A percentile compares a stretch with the other conserved stretches of the same genome.
Evolutionary conservation across 2,329 filamentous ascomycete genomes (phyloP).

Genomic region (Aspergillus ochraceus): DNA sequence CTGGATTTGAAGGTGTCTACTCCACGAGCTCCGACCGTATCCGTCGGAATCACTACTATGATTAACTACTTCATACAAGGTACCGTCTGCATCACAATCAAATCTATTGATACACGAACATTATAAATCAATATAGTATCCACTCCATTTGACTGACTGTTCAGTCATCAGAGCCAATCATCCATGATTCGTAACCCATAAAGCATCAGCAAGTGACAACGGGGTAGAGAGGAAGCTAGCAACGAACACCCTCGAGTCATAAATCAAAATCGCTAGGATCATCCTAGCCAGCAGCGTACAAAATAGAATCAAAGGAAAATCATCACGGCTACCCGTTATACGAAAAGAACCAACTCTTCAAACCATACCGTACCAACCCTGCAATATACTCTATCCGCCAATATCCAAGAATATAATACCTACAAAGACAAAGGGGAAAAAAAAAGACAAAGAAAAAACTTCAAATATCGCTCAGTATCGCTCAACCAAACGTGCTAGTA

Average conservation of each 20-base stretch:
- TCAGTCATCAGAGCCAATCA: slow-evolving; percentile 5
- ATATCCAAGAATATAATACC: neutral
- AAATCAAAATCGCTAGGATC: neutral
- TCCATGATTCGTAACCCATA: slow-evolving; percentile 16
- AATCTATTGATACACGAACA: slow-evolving; percentile 18
- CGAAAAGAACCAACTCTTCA: neutral
- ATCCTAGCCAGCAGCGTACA: neutral
- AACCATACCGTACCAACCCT: neutral
- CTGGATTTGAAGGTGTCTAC: neutral
- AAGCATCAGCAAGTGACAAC: slow-evolving; percentile 6
- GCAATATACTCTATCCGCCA: neutral
- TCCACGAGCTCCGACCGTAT: too few species aligned
- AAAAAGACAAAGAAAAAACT: neutral
- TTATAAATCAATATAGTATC: slow-evolving; percentile 4
- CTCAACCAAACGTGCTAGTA: neutral
- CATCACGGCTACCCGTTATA: neutral
- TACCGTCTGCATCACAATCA: neutral
- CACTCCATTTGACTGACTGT: neutral
- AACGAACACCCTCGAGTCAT: neutral
- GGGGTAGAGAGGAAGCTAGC: slow-evolving; percentile 4
- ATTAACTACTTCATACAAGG: too few species aligned
- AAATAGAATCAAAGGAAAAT: neutral
- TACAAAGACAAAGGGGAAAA: neutral
- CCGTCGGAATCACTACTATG: too few species aligned
- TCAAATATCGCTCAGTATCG: neutral